Percentiles rank a stretch among this genome's conserved stretches.
Evolutionary conservation across 1,284 basidiomycete genomes (phyloP).

Genomic region (Malassezia brasiliensis): DNA sequence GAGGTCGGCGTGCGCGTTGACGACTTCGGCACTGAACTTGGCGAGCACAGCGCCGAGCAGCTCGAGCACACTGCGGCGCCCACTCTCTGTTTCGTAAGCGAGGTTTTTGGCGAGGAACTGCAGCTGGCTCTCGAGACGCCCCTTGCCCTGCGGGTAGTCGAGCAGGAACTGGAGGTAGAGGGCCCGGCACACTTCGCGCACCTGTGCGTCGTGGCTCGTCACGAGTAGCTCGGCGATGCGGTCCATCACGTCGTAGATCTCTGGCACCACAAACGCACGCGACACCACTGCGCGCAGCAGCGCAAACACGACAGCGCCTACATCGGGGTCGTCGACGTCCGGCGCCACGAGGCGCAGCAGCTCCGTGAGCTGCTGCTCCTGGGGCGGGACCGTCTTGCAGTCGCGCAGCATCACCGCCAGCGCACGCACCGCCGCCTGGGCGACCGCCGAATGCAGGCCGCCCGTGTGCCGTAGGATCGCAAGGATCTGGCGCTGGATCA

Average conservation of each 20-base stretch:
- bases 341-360: constrained; percentile 75
- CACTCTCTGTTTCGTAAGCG: constrained; percentile 80
- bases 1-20: constrained; percentile 75
- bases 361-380: constrained; percentile 78
- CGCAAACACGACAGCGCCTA: constrained; percentile 73
- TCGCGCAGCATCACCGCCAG: constrained; percentile 72
- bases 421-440: constrained; percentile 78
- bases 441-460: constrained; percentile 77
- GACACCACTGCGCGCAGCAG: constrained; percentile 84
- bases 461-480: constrained; percentile 74
- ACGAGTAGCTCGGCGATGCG: constrained; percentile 88
- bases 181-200: constrained; percentile 81
- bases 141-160: constrained; percentile 94
- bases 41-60: constrained; percentile 68
- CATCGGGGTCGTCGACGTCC: constrained; percentile 83
- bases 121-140: constrained; percentile 76
- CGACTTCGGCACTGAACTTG: constrained; percentile 71
- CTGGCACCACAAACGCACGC: constrained; percentile 83
- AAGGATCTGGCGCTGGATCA: constrained; percentile 76
- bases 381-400: constrained; percentile 57
- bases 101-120: constrained; percentile 88
- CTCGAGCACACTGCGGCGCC: constrained; percentile 83
- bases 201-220: constrained; percentile 78
- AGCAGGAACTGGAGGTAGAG: constrained; percentile 87
- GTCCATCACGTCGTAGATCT: constrained; percentile 96